Percentiles rank a stretch among this genome's conserved stretches.
Conservation (phyloP, 495 filamentous ascomycete genomes). For the Aspergillus mulundensis region DNA sequence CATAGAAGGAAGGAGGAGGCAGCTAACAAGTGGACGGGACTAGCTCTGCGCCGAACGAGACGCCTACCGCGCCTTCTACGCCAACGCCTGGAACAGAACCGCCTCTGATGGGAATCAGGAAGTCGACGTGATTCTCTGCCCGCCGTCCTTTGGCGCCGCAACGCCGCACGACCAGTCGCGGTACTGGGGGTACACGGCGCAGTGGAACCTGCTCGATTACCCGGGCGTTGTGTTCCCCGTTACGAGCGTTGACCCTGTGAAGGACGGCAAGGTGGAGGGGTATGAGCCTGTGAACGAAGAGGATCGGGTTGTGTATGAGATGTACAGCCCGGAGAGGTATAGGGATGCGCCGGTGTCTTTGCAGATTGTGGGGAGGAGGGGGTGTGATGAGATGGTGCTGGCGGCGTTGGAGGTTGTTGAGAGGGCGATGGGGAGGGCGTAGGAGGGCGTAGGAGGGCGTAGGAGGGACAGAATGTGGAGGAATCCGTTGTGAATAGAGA, state of each 20-base stretch:
- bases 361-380: conserved; percentile 12
- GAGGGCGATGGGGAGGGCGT: too few relatives aligned
- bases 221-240: conserved; percentile 52
- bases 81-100: too few relatives aligned
- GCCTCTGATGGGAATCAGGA: too few relatives aligned
- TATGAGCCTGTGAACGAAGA: conserved; percentile 15
- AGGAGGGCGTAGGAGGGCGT: too few relatives aligned
- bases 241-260: conserved; percentile 33
- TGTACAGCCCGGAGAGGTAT: conserved; percentile 10
- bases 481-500: too few relatives aligned
- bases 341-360: conserved; percentile 12
- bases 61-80: too few relatives aligned
- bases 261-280: conserved; percentile 6
- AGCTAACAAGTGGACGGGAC: too few relatives aligned
- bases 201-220: conserved; percentile 66
- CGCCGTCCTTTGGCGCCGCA: background rate
- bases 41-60: too few relatives aligned
- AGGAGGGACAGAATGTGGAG: too few relatives aligned
- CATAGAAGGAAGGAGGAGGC: too few relatives aligned
- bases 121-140: background rate
- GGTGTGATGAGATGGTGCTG: too few relatives aligned
- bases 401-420: too few relatives aligned
- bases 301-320: conserved; percentile 10
- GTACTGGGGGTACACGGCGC: conserved; percentile 59
- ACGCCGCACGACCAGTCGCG: conserved; percentile 18